phyloP scores from a whole-genome alignment of 1,284 basidiomycete species.

The Heliocybe sulcata region DNA sequence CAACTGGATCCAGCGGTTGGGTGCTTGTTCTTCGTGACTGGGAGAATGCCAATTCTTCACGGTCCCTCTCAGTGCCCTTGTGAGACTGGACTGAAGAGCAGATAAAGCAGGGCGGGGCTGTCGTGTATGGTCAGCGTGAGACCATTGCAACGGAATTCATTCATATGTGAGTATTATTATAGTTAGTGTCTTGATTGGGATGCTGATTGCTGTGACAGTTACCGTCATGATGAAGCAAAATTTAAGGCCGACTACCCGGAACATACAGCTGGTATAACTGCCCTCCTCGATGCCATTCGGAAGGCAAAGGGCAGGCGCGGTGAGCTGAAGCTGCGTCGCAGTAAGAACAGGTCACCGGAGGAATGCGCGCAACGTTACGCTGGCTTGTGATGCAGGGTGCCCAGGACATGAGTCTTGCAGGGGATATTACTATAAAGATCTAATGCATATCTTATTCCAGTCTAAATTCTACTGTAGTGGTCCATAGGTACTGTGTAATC shows the following conservation, averaged over 20 bases:
- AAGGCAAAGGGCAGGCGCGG: not conserved
- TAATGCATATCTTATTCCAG: too few species aligned
- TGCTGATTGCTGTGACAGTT: not conserved
- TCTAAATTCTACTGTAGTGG: too few species aligned
- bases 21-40: not conserved
- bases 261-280: not conserved
- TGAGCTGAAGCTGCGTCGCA: not conserved
- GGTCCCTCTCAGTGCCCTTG: not conserved
- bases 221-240: not conserved
- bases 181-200: not conserved
- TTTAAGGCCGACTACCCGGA: not conserved
- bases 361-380: not conserved
- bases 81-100: not conserved
- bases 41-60: not conserved
- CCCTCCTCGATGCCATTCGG: not conserved
- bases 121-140: not conserved
- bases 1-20: not conserved
- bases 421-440: too few species aligned
- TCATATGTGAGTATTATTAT: not conserved
- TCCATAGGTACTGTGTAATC: too few species aligned
- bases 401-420: too few species aligned
- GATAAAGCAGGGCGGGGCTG: not conserved
- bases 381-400: not conserved
- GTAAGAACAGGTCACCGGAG: not conserved
- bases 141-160: not conserved